These are phyloP conservation scores for Phytopythium boreale DNA, from an alignment of 352 stramenopile species.

Conservation along the genomic window DNA sequence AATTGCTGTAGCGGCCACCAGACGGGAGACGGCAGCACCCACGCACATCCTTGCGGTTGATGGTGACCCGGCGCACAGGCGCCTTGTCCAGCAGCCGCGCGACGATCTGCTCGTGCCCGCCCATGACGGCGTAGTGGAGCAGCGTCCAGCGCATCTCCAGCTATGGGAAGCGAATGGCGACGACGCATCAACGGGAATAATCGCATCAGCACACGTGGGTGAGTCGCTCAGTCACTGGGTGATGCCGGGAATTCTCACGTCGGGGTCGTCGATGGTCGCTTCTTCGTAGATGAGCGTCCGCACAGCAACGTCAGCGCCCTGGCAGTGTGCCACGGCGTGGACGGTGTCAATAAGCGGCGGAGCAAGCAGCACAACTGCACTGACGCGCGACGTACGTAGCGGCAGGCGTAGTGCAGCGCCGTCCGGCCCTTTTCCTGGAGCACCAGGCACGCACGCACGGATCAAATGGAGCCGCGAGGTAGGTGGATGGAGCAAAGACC, in stretches of 20 bases:
- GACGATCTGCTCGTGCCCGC: conserved; percentile 53
- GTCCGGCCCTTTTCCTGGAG: conserved; percentile 71
- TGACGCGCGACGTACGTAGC: conserved; percentile 34
- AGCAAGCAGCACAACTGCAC: background rate
- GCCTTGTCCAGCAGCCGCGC: conserved; percentile 60
- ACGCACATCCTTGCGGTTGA: conserved; percentile 76
- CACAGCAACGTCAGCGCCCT: conserved; percentile 55
- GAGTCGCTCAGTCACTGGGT: background rate
- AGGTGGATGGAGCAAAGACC: background rate
- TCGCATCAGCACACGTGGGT: no score
- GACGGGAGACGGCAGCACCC: background rate
- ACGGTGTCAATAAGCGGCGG: background rate
- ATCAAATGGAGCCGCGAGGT: background rate
- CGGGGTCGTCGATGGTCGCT: conserved; percentile 69
- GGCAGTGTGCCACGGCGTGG: background rate
- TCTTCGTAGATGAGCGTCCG: conserved; percentile 69
- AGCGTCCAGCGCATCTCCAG: conserved; percentile 81
- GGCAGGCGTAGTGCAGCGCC: conserved; percentile 71
- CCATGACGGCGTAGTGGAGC: conserved; percentile 77
- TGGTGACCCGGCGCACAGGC: conserved; percentile 69
- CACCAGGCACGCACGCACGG: background rate
- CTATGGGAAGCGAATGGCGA: conserved; percentile 14
- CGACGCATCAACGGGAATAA: background rate
- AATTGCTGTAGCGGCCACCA: background rate
- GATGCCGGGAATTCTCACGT: conserved; percentile 44